Percentiles rank a stretch among this genome's conserved stretches.
These are phyloP conservation scores for Suillus spraguei DNA, from an alignment of 768 basidiomycete genomes.

Conservation along the genomic window DNA sequence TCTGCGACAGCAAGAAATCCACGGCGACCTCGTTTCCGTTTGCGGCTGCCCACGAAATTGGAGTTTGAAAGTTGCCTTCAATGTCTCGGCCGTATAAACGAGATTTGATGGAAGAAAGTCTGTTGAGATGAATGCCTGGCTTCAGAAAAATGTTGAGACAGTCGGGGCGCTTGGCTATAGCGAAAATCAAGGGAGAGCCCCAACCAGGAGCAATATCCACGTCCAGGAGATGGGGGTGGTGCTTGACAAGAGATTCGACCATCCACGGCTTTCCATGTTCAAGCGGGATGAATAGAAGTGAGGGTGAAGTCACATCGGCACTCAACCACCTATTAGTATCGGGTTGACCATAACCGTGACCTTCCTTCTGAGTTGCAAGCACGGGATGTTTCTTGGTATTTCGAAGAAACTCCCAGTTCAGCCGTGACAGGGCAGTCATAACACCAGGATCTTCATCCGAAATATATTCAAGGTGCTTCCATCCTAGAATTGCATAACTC, in stretches of 20 bases:
- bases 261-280: neutral
- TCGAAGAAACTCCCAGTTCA: neutral
- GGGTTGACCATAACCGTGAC: no score
- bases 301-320: neutral
- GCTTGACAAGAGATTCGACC: neutral
- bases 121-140: neutral
- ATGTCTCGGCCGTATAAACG: accelerated
- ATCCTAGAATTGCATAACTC: neutral
- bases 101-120: neutral
- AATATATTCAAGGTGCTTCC: neutral
- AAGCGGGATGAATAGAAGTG: neutral
- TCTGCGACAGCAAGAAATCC: neutral
- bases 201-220: neutral
- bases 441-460: neutral
- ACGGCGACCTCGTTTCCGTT: neutral
- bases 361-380: neutral
- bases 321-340: neutral
- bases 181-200: neutral
- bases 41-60: neutral
- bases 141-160: neutral
- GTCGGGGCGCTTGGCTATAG: neutral
- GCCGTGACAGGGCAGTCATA: neutral
- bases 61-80: neutral
- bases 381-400: neutral
- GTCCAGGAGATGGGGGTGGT: neutral